phyloP scores from a whole-genome alignment of 106 monocot species.

The Cymbidium sinense region DNA sequence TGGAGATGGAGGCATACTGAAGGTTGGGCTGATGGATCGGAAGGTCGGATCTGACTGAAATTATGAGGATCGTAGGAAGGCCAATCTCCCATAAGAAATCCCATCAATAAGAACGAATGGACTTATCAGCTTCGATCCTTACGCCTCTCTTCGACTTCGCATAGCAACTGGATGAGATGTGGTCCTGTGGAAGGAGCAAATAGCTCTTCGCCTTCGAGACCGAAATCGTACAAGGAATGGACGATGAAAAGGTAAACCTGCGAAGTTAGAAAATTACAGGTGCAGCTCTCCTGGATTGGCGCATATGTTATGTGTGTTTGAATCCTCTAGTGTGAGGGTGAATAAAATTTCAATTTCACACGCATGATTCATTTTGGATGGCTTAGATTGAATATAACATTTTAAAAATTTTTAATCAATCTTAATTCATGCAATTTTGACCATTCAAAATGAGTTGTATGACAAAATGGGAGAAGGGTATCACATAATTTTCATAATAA shows the following conservation, averaged over 20 bases:
- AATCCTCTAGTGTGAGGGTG: too few species aligned
- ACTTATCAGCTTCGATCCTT: neutral
- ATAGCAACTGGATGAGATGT: neutral
- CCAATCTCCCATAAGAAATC: slow-evolving; percentile 58
- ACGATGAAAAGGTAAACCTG: neutral
- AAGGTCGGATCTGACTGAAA: slow-evolving; percentile 75
- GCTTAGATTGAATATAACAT: too few species aligned
- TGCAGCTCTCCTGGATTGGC: too few species aligned
- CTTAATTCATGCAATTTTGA: too few species aligned
- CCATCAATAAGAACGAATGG: slow-evolving; percentile 30
- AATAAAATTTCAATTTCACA: too few species aligned
- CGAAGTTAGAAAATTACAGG: too few species aligned
- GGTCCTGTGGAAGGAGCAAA: neutral
- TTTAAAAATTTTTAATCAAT: too few species aligned
- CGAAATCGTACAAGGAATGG: neutral
- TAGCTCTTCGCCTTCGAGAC: neutral
- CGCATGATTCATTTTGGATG: too few species aligned
- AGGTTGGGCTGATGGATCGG: slow-evolving; percentile 57
- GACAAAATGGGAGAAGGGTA: too few species aligned
- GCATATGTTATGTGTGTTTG: too few species aligned
- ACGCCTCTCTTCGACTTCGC: neutral
- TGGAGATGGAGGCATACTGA: slow-evolving; percentile 26
- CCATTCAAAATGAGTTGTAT: too few species aligned
- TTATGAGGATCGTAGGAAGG: slow-evolving; percentile 83
- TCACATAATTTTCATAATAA: too few species aligned